Evolutionary conservation across 164 flowering plant species (phyloP).

Genomic region (Vitis cinerea): DNA sequence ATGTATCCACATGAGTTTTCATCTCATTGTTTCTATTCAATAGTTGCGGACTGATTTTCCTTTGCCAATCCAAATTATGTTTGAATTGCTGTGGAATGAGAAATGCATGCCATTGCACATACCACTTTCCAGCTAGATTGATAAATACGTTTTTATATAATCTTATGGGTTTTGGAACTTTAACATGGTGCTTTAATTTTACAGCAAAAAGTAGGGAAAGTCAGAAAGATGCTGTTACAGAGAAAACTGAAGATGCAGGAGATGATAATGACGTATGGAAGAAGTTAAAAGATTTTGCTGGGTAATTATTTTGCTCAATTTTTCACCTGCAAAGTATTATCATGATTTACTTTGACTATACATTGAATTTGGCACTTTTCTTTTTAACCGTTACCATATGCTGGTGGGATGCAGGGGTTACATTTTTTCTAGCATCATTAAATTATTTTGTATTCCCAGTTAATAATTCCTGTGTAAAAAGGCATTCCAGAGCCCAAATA

Average conservation of each 20-base stretch:
- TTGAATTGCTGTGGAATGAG: not conserved
- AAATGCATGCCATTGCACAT: no score
- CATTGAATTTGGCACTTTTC: not conserved
- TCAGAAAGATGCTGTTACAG: conserved; percentile 29
- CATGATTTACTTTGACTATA: not conserved
- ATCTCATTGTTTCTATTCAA: not conserved
- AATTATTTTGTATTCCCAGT: no score
- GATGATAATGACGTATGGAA: conserved; percentile 57
- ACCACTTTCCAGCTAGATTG: no score
- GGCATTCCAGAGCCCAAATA: no score
- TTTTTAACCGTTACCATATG: no score
- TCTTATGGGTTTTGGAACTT: not conserved
- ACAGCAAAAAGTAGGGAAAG: conserved; percentile 49
- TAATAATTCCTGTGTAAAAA: no score
- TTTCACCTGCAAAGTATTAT: not conserved
- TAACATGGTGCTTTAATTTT: conserved; percentile 15
- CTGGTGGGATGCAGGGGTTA: no score
- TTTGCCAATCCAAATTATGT: not conserved
- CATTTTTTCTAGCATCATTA: no score
- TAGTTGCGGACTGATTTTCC: not conserved
- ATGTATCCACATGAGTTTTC: not conserved
- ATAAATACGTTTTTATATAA: no score
- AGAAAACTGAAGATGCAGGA: conserved; percentile 48
- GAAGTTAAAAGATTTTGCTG: conserved; percentile 69
- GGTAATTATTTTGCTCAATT: conserved; percentile 40